phyloP scores from a whole-genome alignment of 1,284 basidiomycete species.

The Tilletia setariae region DNA sequence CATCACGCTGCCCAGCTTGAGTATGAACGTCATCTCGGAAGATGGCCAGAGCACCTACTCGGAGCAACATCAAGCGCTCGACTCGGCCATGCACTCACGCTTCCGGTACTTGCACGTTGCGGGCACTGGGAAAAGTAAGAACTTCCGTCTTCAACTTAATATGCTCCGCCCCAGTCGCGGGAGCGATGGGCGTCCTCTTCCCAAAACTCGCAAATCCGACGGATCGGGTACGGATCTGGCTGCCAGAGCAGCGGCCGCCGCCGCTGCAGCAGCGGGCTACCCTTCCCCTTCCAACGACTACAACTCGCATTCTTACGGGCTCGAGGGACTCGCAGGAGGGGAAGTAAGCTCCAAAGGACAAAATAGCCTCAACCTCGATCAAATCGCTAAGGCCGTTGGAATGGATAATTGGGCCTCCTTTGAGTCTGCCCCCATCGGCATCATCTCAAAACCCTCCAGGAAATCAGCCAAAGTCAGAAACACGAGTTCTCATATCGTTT shows the following conservation, averaged over 20 bases:
- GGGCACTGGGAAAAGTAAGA: constrained; percentile 81
- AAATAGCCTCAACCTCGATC: background rate
- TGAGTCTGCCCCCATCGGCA: constrained; percentile 82
- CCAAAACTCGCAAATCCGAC: constrained; percentile 55
- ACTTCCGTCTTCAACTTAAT: constrained; percentile 73
- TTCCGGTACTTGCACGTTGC: constrained; percentile 88
- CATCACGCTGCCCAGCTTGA: constrained; percentile 56
- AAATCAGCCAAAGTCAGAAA: constrained; percentile 94
- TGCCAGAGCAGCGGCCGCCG: background rate
- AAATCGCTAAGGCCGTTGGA: constrained; percentile 22
- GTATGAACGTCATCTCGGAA: constrained; percentile 80
- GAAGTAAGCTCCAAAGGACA: background rate
- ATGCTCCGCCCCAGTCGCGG: constrained; percentile 31
- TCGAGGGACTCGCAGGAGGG: background rate
- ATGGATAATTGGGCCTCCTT: constrained; percentile 74
- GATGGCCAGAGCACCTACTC: constrained; percentile 65
- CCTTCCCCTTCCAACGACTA: background rate
- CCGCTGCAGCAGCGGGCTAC: background rate
- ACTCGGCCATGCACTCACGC: constrained; percentile 67
- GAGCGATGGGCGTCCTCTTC: constrained; percentile 59
- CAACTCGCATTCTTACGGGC: background rate
- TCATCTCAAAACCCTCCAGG: constrained; percentile 95
- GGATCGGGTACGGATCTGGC: background rate
- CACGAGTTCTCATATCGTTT: constrained; percentile 83
- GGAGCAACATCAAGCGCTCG: constrained; percentile 52